Evolutionary conservation across 2,329 filamentous ascomycete species (phyloP).

Genomic region (Chaetomiaceae sp.): DNA sequence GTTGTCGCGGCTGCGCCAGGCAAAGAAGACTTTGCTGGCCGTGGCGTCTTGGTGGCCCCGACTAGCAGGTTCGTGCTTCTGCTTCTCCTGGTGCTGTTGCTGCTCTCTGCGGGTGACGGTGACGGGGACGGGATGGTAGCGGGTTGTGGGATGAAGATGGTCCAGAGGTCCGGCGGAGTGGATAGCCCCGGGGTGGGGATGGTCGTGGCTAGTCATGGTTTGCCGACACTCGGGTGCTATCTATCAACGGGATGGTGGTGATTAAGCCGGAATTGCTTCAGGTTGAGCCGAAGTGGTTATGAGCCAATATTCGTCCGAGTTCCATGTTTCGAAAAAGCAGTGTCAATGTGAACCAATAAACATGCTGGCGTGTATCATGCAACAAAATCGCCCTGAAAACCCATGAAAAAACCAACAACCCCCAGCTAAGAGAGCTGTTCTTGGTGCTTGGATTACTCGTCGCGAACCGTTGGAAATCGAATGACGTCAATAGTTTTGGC

Average conservation of each 20-base stretch:
- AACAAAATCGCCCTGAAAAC: too few species aligned
- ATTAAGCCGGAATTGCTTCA: too few species aligned
- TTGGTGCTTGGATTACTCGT: not conserved
- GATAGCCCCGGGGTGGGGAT: not conserved
- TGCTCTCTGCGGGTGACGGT: conserved; percentile 2
- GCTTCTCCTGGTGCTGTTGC: not conserved
- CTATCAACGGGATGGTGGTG: not conserved
- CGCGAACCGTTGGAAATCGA: not conserved
- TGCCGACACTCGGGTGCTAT: not conserved
- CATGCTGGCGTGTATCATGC: too few species aligned
- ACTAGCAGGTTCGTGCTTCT: not conserved
- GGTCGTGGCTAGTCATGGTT: not conserved
- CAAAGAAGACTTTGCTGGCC: too few species aligned
- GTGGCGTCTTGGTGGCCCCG: conserved; percentile 32
- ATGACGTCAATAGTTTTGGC: not conserved
- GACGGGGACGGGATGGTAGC: conserved; percentile 16
- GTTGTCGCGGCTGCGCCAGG: conserved; percentile 43
- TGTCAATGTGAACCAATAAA: too few species aligned
- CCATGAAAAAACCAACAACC: too few species aligned
- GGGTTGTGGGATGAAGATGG: conserved; percentile 28
- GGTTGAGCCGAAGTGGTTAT: too few species aligned
- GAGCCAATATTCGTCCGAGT: too few species aligned
- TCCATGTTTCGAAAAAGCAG: too few species aligned
- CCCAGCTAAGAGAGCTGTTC: not conserved
- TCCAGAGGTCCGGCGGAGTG: conserved; percentile 22